These are phyloP conservation scores for Tolypocladium nubicola DNA, from an alignment of 2,329 filamentous ascomycete genomes.

Conservation along the genomic window DNA sequence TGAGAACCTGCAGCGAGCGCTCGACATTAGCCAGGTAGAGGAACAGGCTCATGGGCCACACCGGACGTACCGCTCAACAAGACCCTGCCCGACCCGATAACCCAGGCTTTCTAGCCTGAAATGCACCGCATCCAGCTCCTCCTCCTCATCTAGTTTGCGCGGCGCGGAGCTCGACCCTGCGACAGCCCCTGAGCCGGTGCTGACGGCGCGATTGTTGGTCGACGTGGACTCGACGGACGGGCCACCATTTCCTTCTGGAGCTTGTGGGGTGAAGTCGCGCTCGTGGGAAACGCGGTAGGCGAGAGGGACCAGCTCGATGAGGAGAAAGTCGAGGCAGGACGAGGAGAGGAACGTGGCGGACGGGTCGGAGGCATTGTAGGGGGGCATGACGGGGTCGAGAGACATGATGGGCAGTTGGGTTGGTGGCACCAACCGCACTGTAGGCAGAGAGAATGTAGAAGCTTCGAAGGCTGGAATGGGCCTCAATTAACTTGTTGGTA, in stretches of 20 bases:
- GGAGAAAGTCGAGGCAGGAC: slow-evolving; percentile 83
- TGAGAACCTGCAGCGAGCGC: slow-evolving; percentile 51
- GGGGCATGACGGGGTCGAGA: slow-evolving; percentile 58
- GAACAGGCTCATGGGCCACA: neutral
- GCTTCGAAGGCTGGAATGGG: neutral
- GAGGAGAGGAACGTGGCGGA: slow-evolving; percentile 66
- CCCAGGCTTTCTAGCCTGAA: slow-evolving; percentile 75
- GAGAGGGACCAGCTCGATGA: slow-evolving; percentile 95
- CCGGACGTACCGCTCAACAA: slow-evolving; percentile 68
- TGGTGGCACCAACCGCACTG: neutral
- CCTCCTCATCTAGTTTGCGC: slow-evolving; percentile 54
- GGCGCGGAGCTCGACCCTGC: slow-evolving; percentile 6
- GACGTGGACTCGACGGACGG: neutral
- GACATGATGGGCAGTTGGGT: slow-evolving; percentile 42
- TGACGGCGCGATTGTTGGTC: slow-evolving; percentile 4
- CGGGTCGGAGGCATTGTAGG: slow-evolving; percentile 64
- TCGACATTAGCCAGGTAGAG: neutral
- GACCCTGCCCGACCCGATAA: slow-evolving; percentile 83
- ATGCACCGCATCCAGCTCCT: slow-evolving; percentile 75
- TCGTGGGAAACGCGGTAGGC: slow-evolving; percentile 77
- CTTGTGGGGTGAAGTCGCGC: slow-evolving; percentile 37
- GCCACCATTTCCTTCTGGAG: neutral
- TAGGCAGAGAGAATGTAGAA: neutral
- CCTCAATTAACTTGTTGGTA: neutral
- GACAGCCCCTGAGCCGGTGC: slow-evolving; percentile 13